Evolutionary conservation across 768 basidiomycete species (phyloP).

Genomic region (Phaffia australis): DNA sequence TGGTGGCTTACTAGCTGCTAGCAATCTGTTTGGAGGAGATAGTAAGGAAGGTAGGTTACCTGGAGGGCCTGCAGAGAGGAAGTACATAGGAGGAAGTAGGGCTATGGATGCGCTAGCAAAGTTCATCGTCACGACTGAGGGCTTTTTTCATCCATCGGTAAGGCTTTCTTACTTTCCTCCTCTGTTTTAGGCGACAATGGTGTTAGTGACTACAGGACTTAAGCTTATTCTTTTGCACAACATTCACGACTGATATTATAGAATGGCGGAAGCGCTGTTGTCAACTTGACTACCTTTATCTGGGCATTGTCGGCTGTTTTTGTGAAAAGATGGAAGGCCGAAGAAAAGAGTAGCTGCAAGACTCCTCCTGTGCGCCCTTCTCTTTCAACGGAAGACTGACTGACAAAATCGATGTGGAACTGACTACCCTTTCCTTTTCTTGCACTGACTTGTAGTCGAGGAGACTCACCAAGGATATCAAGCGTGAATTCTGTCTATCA

Average conservation of each 20-base stretch:
- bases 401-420: not conserved
- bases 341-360: conserved; percentile 65
- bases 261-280: not conserved
- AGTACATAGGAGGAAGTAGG: conserved; percentile 69
- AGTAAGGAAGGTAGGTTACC: not conserved
- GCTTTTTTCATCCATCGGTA: conserved; percentile 66
- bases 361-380: conserved; percentile 50
- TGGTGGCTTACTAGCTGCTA: not conserved
- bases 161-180: conserved; percentile 27
- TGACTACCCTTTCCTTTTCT: not conserved
- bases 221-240: conserved; percentile 4
- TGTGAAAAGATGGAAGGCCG: conserved; percentile 54
- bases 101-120: conserved; percentile 76
- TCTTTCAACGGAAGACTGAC: not conserved
- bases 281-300: conserved; percentile 18
- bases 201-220: not conserved
- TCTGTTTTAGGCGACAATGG: conserved; percentile 47
- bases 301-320: conserved; percentile 26
- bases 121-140: conserved; percentile 74
- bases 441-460: conserved; percentile 37
- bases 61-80: conserved; percentile 35
- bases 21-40: conserved; percentile 6
- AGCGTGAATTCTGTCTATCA: conserved; percentile 69
- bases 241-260: conserved; percentile 6
- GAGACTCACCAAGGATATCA: conserved; percentile 65